phyloP scores from a whole-genome alignment of 805 yeast species.

The Metschnikowia kunwiensis region DNA sequence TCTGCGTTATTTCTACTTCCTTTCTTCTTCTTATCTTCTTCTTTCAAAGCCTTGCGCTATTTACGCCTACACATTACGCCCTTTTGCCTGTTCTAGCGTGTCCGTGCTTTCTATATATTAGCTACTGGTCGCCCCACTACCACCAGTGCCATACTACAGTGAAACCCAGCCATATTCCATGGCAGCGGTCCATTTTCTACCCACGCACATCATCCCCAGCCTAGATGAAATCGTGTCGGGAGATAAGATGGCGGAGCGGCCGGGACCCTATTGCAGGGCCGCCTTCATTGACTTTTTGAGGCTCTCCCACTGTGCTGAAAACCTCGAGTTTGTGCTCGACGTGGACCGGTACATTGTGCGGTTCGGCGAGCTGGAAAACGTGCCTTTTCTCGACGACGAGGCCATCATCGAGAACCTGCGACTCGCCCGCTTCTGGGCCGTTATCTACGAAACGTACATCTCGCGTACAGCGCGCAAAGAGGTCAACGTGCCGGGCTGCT shows the following conservation, averaged over 20 bases:
- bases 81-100: too few relatives aligned
- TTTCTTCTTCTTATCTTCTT: too few relatives aligned
- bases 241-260: slow-evolving; percentile 6
- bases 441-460: slow-evolving; percentile 26
- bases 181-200: slow-evolving; percentile 15
- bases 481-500: slow-evolving; percentile 30
- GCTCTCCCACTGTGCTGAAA: slow-evolving; percentile 36
- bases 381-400: slow-evolving; percentile 11
- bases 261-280: slow-evolving; percentile 18
- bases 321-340: slow-evolving; percentile 32
- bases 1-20: too few relatives aligned
- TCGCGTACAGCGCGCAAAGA: slow-evolving; percentile 30
- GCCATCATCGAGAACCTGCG: slow-evolving; percentile 8
- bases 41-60: too few relatives aligned
- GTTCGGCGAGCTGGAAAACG: slow-evolving; percentile 8
- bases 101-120: too few relatives aligned
- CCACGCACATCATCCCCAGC: slow-evolving; percentile 17
- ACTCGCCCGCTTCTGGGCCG: slow-evolving; percentile 24
- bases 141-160: too few relatives aligned
- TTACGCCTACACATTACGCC: too few relatives aligned
- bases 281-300: slow-evolving; percentile 27
- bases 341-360: slow-evolving; percentile 18
- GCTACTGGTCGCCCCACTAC: too few relatives aligned
- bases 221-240: slow-evolving; percentile 21
- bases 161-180: too few relatives aligned